Evolutionary conservation across 768 basidiomycete species (phyloP).

Genomic region (Megacollybia marginata): DNA sequence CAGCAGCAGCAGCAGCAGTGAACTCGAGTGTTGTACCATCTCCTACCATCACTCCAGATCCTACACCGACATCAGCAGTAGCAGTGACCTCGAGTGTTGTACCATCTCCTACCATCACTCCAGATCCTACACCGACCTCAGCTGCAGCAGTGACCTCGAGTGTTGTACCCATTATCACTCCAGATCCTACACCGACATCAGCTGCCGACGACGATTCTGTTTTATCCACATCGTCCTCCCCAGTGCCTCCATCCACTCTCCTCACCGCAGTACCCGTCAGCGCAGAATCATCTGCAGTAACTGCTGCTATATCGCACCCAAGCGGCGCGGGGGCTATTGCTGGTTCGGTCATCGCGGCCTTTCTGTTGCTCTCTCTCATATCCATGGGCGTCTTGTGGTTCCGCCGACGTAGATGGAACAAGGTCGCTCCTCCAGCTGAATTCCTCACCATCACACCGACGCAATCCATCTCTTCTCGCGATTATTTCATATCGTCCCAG

Average conservation of each 20-base stretch:
- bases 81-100: background rate
- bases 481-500: no score
- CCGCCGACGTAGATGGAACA: slow-evolving; percentile 32
- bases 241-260: background rate
- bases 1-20: background rate
- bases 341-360: slow-evolving; percentile 45
- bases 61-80: background rate
- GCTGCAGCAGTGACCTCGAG: background rate
- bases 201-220: background rate
- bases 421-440: slow-evolving; percentile 52
- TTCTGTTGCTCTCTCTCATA: slow-evolving; percentile 30
- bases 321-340: slow-evolving; percentile 39
- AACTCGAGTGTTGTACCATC: background rate
- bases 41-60: background rate
- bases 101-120: background rate
- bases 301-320: slow-evolving; percentile 3
- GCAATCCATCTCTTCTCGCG: no score
- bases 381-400: slow-evolving; percentile 27
- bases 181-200: background rate
- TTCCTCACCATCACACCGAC: slow-evolving; percentile 28
- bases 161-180: background rate
- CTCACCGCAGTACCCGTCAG: background rate
- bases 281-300: background rate
- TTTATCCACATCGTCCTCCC: background rate
- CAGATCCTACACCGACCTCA: no score